A percentile compares a stretch with the other conserved stretches of the same genome.
phyloP scores from a whole-genome alignment of 108 stramenopile genomes.

The Conticribra guillardii region DNA sequence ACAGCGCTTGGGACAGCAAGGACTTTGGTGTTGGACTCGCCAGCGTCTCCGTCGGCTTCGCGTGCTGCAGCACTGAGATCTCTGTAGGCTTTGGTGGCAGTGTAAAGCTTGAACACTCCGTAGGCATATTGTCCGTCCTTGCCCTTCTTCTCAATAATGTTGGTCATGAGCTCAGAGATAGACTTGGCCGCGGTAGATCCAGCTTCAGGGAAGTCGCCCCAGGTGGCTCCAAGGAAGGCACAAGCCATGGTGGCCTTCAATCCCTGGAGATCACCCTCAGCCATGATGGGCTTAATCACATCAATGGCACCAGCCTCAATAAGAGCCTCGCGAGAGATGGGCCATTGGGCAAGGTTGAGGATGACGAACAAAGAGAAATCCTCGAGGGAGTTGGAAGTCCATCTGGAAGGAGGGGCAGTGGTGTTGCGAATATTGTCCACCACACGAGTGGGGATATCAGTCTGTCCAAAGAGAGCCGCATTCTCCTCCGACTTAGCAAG shows the following conservation, averaged over 20 bases:
- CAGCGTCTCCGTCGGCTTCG: conserved; percentile 56
- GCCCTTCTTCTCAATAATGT: conserved; percentile 91
- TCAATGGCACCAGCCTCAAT: conserved; percentile 86
- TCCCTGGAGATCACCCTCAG: conserved; percentile 89
- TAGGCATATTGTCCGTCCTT: conserved; percentile 93
- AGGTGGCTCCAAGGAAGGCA: conserved; percentile 83
- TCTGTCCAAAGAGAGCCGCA: conserved; percentile 85
- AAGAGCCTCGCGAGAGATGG: conserved; percentile 78
- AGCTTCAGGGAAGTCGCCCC: conserved; percentile 83
- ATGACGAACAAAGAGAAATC: conserved; percentile 90
- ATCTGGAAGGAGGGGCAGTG: conserved; percentile 83
- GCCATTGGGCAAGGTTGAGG: conserved; percentile 89
- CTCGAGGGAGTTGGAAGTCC: conserved; percentile 91
- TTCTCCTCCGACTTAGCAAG: conserved; percentile 88
- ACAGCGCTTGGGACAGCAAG: conserved; percentile 87
- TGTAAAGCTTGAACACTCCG: conserved; percentile 94
- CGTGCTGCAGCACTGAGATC: conserved; percentile 75
- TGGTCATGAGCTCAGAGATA: conserved; percentile 89
- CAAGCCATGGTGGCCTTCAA: conserved; percentile 94
- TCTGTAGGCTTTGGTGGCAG: conserved; percentile 88
- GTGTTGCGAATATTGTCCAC: conserved; percentile 86
- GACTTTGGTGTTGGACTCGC: conserved; percentile 73
- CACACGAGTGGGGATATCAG: conserved; percentile 88
- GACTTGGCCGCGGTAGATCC: conserved; percentile 87
- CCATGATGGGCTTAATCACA: conserved; percentile 90